A percentile compares a stretch with the other conserved stretches of the same genome.
Evolutionary conservation across 1,139 yeast genomes (phyloP).

Genomic region (Waltiozyma sp.): DNA sequence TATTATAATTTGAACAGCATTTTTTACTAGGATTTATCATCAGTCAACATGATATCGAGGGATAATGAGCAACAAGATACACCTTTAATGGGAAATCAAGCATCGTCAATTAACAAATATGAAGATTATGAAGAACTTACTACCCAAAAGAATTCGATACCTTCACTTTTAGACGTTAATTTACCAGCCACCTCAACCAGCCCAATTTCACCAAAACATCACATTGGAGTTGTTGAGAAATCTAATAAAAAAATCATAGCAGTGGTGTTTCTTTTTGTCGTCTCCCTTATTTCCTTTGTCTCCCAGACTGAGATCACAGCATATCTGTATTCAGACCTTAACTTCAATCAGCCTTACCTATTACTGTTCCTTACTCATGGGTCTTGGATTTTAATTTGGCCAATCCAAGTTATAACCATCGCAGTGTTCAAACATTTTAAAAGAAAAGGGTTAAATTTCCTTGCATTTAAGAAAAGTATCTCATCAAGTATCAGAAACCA

Average conservation of each 20-base stretch:
- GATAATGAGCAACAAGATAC: neutral
- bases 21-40: too few relatives aligned
- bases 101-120: neutral
- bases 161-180: neutral
- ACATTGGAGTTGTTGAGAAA: conserved; percentile 4
- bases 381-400: conserved; percentile 70
- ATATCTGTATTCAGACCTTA: conserved; percentile 45
- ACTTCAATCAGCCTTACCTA: conserved; percentile 61
- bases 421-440: conserved; percentile 32
- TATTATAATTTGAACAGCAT: too few relatives aligned
- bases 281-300: conserved; percentile 59
- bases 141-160: neutral
- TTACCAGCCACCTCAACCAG: neutral
- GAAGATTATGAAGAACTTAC: neutral
- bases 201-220: neutral
- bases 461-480: conserved; percentile 19
- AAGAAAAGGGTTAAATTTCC: conserved; percentile 20
- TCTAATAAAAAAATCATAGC: conserved; percentile 32
- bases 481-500: conserved; percentile 26
- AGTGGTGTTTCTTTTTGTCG: conserved; percentile 44
- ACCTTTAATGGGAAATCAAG: neutral
- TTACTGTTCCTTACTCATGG: conserved; percentile 66
- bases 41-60: neutral
- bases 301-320: conserved; percentile 75
- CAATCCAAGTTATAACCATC: conserved; percentile 47